Conservation (phyloP, 2,329 filamentous ascomycete species). For the Aspergillus sp. region DNA sequence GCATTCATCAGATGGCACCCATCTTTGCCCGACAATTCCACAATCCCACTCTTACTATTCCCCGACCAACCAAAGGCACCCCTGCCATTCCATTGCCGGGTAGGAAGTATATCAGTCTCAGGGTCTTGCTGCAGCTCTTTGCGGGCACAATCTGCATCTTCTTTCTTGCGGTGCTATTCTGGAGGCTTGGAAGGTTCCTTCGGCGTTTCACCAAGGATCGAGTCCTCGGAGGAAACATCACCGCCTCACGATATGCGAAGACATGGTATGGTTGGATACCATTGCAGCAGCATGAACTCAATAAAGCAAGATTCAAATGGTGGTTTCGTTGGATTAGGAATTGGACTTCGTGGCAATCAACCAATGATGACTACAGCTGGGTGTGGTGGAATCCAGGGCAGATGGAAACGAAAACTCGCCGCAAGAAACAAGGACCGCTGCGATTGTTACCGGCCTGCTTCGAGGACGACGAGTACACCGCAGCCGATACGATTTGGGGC, state of each 20-base stretch:
- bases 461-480: conserved; percentile 24
- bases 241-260: conserved; percentile 35
- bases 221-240: conserved; percentile 33
- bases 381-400: conserved; percentile 43
- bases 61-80: conserved; percentile 25
- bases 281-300: conserved; percentile 29
- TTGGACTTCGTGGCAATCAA: conserved; percentile 35
- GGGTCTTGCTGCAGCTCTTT: conserved; percentile 34
- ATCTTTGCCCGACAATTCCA: conserved; percentile 24
- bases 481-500: conserved; percentile 29
- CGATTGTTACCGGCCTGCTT: conserved; percentile 28
- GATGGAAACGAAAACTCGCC: conserved; percentile 22
- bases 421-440: conserved; percentile 13
- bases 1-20: conserved; percentile 30
- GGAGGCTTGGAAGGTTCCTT: conserved; percentile 39
- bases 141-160: conserved; percentile 40
- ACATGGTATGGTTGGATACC: conserved; percentile 46
- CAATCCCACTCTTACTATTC: conserved; percentile 24
- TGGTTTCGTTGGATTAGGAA: conserved; percentile 21
- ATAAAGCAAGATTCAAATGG: conserved; percentile 24
- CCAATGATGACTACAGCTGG: conserved; percentile 37
- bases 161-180: conserved; percentile 36
- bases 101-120: conserved; percentile 28
- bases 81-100: conserved; percentile 22
- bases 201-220: conserved; percentile 36